A percentile compares a stretch with the other conserved stretches of the same genome.
phyloP scores from a whole-genome alignment of 2,329 filamentous ascomycete species.

The Hymenotorrendiella dingleyae region DNA sequence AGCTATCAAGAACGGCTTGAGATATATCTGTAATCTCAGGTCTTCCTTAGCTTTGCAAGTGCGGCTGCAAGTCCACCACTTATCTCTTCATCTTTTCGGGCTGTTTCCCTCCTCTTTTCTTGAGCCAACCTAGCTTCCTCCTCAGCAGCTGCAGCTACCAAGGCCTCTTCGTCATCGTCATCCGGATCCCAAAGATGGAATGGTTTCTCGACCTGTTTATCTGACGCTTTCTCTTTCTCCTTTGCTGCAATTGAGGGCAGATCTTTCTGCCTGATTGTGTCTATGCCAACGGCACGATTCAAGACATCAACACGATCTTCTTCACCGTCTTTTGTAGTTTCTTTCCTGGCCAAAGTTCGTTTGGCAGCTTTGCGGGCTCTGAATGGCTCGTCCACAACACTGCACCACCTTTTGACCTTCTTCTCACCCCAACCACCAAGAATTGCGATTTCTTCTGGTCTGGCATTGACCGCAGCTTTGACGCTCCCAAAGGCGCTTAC shows the following conservation, averaged over 20 bases:
- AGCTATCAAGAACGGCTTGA: no score
- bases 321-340: conserved; percentile 14
- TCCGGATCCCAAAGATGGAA: conserved; percentile 35
- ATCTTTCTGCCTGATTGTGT: conserved; percentile 25
- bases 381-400: conserved; percentile 79
- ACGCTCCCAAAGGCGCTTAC: conserved; percentile 91
- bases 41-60: conserved; percentile 44
- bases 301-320: conserved; percentile 32
- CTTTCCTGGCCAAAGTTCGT: conserved; percentile 33
- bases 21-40: no score
- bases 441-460: conserved; percentile 74
- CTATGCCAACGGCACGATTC: conserved; percentile 30
- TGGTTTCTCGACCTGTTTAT: conserved; percentile 22
- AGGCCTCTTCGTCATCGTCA: conserved; percentile 41
- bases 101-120: conserved; percentile 19
- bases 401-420: conserved; percentile 84
- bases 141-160: conserved; percentile 43
- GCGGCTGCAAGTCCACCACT: conserved; percentile 56
- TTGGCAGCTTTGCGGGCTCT: conserved; percentile 66
- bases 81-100: conserved; percentile 38
- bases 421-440: conserved; percentile 94
- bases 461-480: conserved; percentile 78
- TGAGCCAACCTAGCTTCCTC: conserved; percentile 33
- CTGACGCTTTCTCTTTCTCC: conserved; percentile 8
- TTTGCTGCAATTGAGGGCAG: conserved; percentile 13